Percentiles rank a stretch among this genome's conserved stretches.
phyloP scores from a whole-genome alignment of 78 protist species.

The Dictyostelium intermedium region DNA sequence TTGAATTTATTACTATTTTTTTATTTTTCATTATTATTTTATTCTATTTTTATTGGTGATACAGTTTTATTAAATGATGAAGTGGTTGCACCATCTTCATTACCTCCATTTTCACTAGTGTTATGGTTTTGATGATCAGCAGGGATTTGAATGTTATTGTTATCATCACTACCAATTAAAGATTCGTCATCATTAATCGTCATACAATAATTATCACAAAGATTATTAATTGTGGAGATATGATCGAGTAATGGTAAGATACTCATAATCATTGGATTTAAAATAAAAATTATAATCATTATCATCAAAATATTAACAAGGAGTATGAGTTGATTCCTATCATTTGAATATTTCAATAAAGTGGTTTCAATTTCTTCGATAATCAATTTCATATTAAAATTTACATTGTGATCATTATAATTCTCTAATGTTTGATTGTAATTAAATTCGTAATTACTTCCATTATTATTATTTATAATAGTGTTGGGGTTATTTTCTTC shows the following conservation, averaged over 20 bases:
- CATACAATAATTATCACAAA: not conserved
- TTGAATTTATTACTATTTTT: not conserved
- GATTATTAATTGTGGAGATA: not conserved
- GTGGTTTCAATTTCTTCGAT: not conserved
- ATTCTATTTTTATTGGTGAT: not conserved
- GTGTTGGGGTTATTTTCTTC: not conserved
- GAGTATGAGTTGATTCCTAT: not conserved
- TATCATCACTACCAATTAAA: not conserved
- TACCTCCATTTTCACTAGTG: not conserved
- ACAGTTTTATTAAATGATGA: not conserved
- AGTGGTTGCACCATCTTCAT: not conserved
- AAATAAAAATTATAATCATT: not conserved
- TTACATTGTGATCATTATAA: not conserved
- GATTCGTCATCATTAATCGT: not conserved
- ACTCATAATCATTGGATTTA: not conserved
- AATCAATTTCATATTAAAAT: not conserved
- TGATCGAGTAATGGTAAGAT: not conserved
- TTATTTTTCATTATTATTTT: not conserved
- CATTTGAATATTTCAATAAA: not conserved
- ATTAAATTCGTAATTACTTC: not conserved
- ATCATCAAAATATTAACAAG: not conserved
- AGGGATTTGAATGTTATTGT: not conserved
- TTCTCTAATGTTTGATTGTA: not conserved
- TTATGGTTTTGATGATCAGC: too few species aligned
- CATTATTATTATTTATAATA: not conserved